Evolutionary conservation across 257 asterid genomes (phyloP).

Genomic region (Solanum ahanhuiri): DNA sequence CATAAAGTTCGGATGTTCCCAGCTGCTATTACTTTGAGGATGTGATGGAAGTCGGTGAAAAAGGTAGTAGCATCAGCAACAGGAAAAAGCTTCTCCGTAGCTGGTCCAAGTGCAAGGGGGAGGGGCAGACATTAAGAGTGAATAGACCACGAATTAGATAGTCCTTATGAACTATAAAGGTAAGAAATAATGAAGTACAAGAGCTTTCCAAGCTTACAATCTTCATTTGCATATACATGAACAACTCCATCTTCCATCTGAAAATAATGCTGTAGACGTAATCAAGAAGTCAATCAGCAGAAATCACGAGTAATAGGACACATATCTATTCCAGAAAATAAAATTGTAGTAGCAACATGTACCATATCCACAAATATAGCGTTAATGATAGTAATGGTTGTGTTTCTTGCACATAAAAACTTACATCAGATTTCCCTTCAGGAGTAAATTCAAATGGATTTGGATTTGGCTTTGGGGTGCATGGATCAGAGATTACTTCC

Average conservation of each 20-base stretch:
- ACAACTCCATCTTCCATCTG: constrained; percentile 99
- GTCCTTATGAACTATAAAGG: neutral
- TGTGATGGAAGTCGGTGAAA: constrained; percentile 90
- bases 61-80: constrained; percentile 91
- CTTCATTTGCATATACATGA: constrained; percentile 73
- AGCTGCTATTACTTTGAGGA: constrained; percentile 92
- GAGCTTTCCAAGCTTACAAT: constrained; percentile 41
- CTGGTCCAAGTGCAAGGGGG: constrained; percentile 31
- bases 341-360: neutral
- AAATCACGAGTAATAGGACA: neutral
- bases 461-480: constrained; percentile 80
- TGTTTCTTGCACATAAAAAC: constrained; percentile 5
- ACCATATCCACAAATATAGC: neutral
- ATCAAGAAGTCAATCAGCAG: constrained; percentile 11
- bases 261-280: constrained; percentile 66
- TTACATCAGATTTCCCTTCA: constrained; percentile 76
- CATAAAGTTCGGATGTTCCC: constrained; percentile 86
- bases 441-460: constrained; percentile 67
- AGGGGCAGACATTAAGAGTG: neutral
- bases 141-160: neutral
- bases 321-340: neutral
- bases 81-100: constrained; percentile 72
- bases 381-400: neutral
- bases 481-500: constrained; percentile 81
- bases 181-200: neutral